Base-by-base conservation (phyloP, 805 yeast genomes). In the Ogataea paradorogensis region DNA sequence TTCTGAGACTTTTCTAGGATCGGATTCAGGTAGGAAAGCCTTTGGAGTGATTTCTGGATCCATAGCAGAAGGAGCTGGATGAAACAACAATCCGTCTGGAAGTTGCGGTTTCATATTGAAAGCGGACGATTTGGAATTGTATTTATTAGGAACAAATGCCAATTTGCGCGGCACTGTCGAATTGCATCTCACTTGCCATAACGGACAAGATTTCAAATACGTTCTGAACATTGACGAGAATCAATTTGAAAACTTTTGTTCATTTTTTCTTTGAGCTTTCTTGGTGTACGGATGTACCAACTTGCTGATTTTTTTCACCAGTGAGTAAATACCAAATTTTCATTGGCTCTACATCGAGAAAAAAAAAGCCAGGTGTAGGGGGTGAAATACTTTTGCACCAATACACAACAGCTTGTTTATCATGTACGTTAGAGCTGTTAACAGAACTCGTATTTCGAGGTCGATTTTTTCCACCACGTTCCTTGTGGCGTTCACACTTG, bases 381-480 rank as follows among this genome's bases (percentile, higher is more conserved):
- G 28, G 22, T 27, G 33, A 27, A 21, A 37, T 11, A 31, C 24
- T 31, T 32, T 38, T 38, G 20, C 29, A 31, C 22, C 13, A 21
- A 13, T 30, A 27, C 35, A 30, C 4, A 23, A 20, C 16, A 14
- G 23, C 28, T 38, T 27, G 27, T 38, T 31, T 45, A 48, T 15
- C 30, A 78, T 78, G 82, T 74, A 67, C 52, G 66, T 78, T 45
- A 77, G 69, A 61, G 85, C 86, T 9, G 67, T 78, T 4, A 70
- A 71, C 34, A 70, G 84, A 55, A 69, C 70, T 40, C 66, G 66
- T 46, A 65, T 83, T 36, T 81, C 88, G 15, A 72, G 74, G 33
- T 80, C 86, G 10, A 66, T 84, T 43, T 84, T 84, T 61, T 76
- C 82, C 16, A 78, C 88, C 14, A 83, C 93, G 0, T 83, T 83